Percentiles rank a stretch among this genome's conserved stretches.
phyloP scores from a whole-genome alignment of 129 eudicot species.

The Kitagawia praeruptora region DNA sequence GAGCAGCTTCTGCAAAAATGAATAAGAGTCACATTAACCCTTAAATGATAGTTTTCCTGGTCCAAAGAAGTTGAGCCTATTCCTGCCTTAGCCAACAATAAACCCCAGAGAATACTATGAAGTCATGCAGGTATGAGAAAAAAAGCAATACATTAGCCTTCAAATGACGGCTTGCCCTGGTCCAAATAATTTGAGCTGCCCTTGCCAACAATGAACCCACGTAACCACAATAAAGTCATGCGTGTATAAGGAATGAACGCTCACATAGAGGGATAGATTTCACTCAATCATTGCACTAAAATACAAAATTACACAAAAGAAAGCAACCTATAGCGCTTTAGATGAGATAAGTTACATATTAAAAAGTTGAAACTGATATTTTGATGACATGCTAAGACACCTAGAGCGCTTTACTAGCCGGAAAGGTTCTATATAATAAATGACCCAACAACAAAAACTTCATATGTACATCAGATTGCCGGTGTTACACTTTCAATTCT shows the following conservation, averaged over 20 bases:
- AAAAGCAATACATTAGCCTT: slow-evolving; percentile 21
- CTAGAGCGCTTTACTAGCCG: background rate
- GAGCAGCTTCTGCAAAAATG: slow-evolving; percentile 80
- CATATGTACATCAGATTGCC: background rate
- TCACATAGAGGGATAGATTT: background rate
- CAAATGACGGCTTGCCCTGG: slow-evolving; percentile 2
- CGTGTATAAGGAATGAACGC: too few relatives aligned
- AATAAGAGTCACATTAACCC: slow-evolving; percentile 22
- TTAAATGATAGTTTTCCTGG: slow-evolving; percentile 6
- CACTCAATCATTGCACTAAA: background rate
- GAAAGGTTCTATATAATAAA: background rate
- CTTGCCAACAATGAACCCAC: background rate
- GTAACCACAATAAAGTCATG: background rate
- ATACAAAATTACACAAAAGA: background rate
- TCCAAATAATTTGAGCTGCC: background rate
- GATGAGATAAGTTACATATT: background rate
- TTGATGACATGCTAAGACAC: background rate
- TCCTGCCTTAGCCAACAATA: background rate
- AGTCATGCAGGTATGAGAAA: background rate
- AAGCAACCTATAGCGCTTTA: background rate
- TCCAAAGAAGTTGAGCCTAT: background rate
- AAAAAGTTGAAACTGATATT: background rate
- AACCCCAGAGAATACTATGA: background rate
- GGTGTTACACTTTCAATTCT: background rate
- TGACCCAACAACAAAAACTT: background rate